phyloP scores from a whole-genome alignment of 192 early-diverging fungal genomes.

The Rhizophagus sp. region DNA sequence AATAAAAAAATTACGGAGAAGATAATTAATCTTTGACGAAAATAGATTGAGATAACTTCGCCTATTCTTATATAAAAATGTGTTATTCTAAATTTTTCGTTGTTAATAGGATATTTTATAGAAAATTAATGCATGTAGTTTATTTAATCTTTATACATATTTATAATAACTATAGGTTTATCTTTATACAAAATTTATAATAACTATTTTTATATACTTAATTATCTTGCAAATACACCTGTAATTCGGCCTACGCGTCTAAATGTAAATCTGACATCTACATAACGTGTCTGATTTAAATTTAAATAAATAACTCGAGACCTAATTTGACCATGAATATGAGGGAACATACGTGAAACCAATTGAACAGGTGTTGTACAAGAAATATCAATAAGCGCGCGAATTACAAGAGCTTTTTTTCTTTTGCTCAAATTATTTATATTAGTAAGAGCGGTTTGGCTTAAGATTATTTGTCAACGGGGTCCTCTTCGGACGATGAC shows the following conservation, averaged over 20 bases:
- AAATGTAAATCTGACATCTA: constrained; percentile 25
- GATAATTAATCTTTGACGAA: too few species aligned
- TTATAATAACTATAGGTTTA: too few species aligned
- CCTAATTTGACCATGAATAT: background rate
- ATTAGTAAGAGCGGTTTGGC: background rate
- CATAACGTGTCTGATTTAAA: background rate
- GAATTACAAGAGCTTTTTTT: background rate
- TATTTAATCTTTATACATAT: too few species aligned
- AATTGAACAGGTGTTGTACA: background rate
- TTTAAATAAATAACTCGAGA: constrained; percentile 21
- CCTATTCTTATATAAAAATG: too few species aligned
- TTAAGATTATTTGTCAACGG: background rate
- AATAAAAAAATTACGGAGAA: too few species aligned
- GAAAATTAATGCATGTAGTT: too few species aligned
- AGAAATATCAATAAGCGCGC: background rate
- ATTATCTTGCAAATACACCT: background rate
- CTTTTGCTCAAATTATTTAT: background rate
- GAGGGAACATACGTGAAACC: background rate
- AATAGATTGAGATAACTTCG: too few species aligned
- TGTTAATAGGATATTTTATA: too few species aligned
- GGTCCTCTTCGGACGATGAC: background rate
- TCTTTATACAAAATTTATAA: too few species aligned
- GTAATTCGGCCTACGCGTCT: background rate
- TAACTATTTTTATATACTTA: too few species aligned
- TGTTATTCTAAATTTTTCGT: too few species aligned